phyloP scores from a whole-genome alignment of 371 early-diverging fungal genomes.

The Mortierella sp. region DNA sequence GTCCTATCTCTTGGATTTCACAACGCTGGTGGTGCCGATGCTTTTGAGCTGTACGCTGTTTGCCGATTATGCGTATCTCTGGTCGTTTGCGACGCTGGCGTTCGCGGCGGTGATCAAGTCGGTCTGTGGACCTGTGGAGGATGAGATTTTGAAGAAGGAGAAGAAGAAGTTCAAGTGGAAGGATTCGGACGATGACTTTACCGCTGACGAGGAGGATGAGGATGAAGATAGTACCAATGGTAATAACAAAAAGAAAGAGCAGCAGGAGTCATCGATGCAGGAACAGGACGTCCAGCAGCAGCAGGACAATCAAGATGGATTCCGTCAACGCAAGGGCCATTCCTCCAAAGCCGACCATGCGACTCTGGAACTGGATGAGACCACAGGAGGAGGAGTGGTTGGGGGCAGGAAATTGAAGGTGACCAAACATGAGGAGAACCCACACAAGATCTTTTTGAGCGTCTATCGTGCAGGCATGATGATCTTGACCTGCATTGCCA shows the following conservation, averaged over 20 bases:
- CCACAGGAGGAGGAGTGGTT: too few relatives aligned
- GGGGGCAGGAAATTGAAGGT: conserved; percentile 16
- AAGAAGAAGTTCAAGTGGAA: conserved; percentile 54
- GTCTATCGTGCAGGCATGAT: conserved; percentile 84
- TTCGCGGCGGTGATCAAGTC: conserved; percentile 39
- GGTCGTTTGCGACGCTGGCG: conserved; percentile 43
- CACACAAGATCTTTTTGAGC: conserved; percentile 68
- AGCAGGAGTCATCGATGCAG: not conserved
- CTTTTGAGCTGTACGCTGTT: conserved; percentile 50
- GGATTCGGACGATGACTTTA: conserved; percentile 48
- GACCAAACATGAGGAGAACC: conserved; percentile 25
- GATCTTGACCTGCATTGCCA: conserved; percentile 85
- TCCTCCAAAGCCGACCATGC: conserved; percentile 15
- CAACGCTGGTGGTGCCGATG: conserved; percentile 54
- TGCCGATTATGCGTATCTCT: conserved; percentile 50
- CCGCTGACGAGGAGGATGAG: conserved; percentile 34
- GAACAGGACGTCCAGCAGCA: conserved; percentile 16
- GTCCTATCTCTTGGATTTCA: conserved; percentile 42
- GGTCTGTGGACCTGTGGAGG: conserved; percentile 27
- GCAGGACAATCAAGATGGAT: conserved; percentile 27
- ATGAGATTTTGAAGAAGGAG: conserved; percentile 49
- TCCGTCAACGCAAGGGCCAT: conserved; percentile 51
- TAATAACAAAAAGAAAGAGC: not conserved
- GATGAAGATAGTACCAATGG: not conserved
- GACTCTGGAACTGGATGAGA: conserved; percentile 22